Base-by-base conservation (phyloP, 306 rosid genomes). In the Vigna nakashimae region DNA sequence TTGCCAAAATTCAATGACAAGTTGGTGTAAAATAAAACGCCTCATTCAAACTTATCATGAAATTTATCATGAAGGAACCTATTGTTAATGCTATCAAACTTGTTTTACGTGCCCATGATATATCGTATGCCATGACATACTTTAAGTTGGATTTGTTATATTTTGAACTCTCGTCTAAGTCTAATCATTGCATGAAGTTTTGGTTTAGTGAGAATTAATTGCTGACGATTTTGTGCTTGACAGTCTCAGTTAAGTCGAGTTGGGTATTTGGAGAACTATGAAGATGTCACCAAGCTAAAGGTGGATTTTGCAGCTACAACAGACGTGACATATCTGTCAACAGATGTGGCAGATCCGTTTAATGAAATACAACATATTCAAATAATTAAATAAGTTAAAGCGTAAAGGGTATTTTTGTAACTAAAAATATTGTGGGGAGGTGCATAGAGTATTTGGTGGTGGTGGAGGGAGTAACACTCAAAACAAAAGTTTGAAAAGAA, bases 231-330 rank as follows among this genome's bases (percentile, higher is more conserved):
- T 80, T 64, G 34, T 77, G 79, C 16, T 70, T 28, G 57, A 82
- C 96, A 92, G 98, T 79, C 91, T 65, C 93, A 87, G 79, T 73
- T 95, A 78, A 80, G 84, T 46, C 86, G 64, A 13, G 92, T 93
- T 64, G 91, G 91, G 30, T 51, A 58, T 79, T 52, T 77, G 70
- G 99, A 95, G 90, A 92, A 92, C 80, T 95, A 87, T 53, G 77
- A 86, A 76, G 96, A 90, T 69, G 98, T 96, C 81, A 91, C 97
- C 7, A 91, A 89, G 87, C 87, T 91, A 73, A 92, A 95, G 85
- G 99, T 92, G 65, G 98, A 96, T 14, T 87, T 92, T 79, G 98
- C 98, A 17, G 98, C 97, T 67, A 89, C 96, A 36, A 79, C 96
- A 3, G 0, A 24, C 26, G 2, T 24, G 26, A 2, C 26, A 24